These are phyloP conservation scores for Trypethelium eluteriae DNA, from an alignment of 495 filamentous ascomycete genomes.

Conservation along the genomic window DNA sequence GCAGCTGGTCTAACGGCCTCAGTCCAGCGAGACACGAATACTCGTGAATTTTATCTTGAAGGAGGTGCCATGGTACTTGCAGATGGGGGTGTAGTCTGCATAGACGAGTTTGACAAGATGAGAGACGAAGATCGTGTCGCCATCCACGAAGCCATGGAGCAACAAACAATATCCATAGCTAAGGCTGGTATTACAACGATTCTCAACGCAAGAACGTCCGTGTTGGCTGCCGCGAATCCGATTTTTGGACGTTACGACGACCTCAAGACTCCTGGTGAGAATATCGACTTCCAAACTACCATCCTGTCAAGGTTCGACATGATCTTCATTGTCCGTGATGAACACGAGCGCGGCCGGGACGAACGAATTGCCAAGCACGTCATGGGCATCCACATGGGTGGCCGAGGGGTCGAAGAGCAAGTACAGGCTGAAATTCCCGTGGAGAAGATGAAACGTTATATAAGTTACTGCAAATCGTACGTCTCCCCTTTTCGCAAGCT, in stretches of 20 bases:
- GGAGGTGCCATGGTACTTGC: slow-evolving; percentile 98
- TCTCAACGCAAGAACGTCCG: slow-evolving; percentile 89
- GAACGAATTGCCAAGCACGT: slow-evolving; percentile 94
- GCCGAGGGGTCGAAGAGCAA: slow-evolving; percentile 73
- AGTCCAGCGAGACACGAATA: slow-evolving; percentile 84
- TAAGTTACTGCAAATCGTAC: slow-evolving; percentile 94
- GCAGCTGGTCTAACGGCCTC: slow-evolving; percentile 97
- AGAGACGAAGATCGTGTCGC: slow-evolving; percentile 96
- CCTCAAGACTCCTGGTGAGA: slow-evolving; percentile 93
- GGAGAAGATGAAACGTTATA: slow-evolving; percentile 96
- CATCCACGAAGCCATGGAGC: slow-evolving; percentile 99
- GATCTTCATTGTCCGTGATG: slow-evolving; percentile 98
- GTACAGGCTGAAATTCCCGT: slow-evolving; percentile 79
- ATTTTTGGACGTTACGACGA: slow-evolving; percentile 98
- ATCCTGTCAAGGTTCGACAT: slow-evolving; percentile 98
- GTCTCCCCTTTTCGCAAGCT: slow-evolving; percentile 29
- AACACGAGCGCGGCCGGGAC: slow-evolving; percentile 82
- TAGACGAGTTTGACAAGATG: slow-evolving; percentile 99
- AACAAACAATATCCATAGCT: slow-evolving; percentile 98
- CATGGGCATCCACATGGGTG: slow-evolving; percentile 95
- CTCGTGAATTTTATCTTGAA: slow-evolving; percentile 96
- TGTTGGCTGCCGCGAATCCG: slow-evolving; percentile 93
- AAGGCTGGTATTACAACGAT: slow-evolving; percentile 99
- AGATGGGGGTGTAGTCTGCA: slow-evolving; percentile 96
- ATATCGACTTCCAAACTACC: slow-evolving; percentile 99